A percentile compares a stretch with the other conserved stretches of the same genome.
phyloP scores from a whole-genome alignment of 108 stramenopile species.

The Mediolabrus comicus region DNA sequence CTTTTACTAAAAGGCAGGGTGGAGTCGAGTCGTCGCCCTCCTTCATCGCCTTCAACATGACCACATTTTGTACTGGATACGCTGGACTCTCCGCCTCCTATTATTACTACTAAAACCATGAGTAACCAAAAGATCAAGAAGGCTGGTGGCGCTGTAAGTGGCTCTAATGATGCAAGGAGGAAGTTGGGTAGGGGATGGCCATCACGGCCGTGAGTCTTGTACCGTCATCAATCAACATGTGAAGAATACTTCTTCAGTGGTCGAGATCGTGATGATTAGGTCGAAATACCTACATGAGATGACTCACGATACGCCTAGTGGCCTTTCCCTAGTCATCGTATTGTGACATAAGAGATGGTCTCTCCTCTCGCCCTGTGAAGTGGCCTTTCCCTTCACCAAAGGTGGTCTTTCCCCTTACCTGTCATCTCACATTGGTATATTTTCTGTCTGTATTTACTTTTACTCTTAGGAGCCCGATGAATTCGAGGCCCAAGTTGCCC shows the following conservation, averaged over 20 bases:
- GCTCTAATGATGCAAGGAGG: not conserved
- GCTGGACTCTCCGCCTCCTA: not conserved
- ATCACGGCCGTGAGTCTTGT: slow-evolving; percentile 17
- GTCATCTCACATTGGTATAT: slow-evolving; percentile 27
- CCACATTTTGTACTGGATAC: not conserved
- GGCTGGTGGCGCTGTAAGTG: slow-evolving; percentile 45
- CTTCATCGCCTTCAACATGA: not conserved
- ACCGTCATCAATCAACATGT: not conserved
- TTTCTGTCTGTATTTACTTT: not conserved
- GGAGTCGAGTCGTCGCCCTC: not conserved
- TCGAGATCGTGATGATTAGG: not conserved
- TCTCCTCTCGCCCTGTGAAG: slow-evolving; percentile 27
- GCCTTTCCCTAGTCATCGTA: slow-evolving; percentile 39
- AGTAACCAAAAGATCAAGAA: slow-evolving; percentile 54
- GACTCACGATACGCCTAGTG: slow-evolving; percentile 39
- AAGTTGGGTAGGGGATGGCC: slow-evolving; percentile 4
- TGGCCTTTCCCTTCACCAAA: slow-evolving; percentile 24
- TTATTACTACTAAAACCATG: slow-evolving; percentile 13
- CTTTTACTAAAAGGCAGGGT: not conserved
- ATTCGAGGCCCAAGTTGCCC: slow-evolving; percentile 94
- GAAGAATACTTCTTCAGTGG: not conserved
- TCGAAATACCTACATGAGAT: slow-evolving; percentile 22
- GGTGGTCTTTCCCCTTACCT: slow-evolving; percentile 46
- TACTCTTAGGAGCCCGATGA: slow-evolving; percentile 88
- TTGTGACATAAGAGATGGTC: slow-evolving; percentile 30